phyloP scores from a whole-genome alignment of 2,329 filamentous ascomycete species.

The Aspergillus melleus region DNA sequence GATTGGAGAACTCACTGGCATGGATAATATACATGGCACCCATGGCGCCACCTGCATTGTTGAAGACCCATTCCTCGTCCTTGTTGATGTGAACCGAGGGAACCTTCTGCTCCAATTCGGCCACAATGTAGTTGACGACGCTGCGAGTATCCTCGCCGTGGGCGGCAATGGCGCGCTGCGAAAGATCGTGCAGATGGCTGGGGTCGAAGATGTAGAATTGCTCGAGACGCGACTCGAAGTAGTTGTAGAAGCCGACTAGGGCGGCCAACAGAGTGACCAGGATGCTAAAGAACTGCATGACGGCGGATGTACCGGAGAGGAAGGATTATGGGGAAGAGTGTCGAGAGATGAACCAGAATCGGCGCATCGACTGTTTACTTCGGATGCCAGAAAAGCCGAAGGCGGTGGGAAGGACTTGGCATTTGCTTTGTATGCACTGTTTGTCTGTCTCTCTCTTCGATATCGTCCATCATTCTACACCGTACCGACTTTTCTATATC shows the following conservation, averaged over 20 bases:
- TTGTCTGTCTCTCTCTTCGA: too few species aligned
- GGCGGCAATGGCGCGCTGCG: slow-evolving; percentile 62
- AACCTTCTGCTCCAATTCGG: slow-evolving; percentile 60
- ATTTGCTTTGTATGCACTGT: not conserved
- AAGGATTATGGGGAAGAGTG: slow-evolving; percentile 5
- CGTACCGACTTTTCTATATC: not conserved
- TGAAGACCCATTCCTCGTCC: slow-evolving; percentile 84
- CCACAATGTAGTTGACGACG: slow-evolving; percentile 69
- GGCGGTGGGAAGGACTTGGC: not conserved
- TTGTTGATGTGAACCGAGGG: slow-evolving; percentile 59
- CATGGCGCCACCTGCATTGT: slow-evolving; percentile 90
- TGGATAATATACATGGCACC: slow-evolving; percentile 89
- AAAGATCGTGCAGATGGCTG: slow-evolving; percentile 66
- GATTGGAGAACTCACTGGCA: slow-evolving; percentile 59
- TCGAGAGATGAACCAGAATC: not conserved
- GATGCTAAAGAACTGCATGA: slow-evolving; percentile 32
- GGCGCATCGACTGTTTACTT: not conserved
- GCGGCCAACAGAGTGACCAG: slow-evolving; percentile 36
- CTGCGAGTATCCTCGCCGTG: slow-evolving; percentile 74
- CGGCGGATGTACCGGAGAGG: not conserved
- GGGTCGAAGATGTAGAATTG: slow-evolving; percentile 74
- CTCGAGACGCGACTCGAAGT: slow-evolving; percentile 39
- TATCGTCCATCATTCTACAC: too few species aligned
- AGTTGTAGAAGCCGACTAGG: slow-evolving; percentile 38
- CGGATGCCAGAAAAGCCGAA: not conserved